A percentile compares a stretch with the other conserved stretches of the same genome.
phyloP scores from a whole-genome alignment of 306 rosid genomes.

The Coriaria nepalensis region DNA sequence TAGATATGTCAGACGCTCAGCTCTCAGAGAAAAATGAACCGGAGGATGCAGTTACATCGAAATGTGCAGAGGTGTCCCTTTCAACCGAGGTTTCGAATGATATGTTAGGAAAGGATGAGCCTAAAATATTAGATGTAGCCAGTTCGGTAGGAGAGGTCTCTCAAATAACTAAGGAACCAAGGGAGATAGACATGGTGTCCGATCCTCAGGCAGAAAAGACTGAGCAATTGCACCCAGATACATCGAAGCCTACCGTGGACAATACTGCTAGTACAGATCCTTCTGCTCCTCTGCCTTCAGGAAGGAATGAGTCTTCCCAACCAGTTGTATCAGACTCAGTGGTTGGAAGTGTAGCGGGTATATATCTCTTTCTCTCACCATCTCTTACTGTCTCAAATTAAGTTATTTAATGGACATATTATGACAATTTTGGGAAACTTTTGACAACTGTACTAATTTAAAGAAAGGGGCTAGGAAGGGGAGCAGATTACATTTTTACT shows the following conservation, averaged over 20 bases:
- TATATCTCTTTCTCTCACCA: conserved; percentile 12
- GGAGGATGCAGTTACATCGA: conserved; percentile 25
- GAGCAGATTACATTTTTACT: too few species aligned
- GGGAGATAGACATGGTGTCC: conserved; percentile 35
- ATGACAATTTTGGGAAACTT: not conserved
- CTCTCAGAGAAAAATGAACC: conserved; percentile 31
- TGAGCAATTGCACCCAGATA: conserved; percentile 14
- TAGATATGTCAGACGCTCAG: conserved; percentile 24
- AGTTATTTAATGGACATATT: not conserved
- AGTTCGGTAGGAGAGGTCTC: conserved; percentile 20
- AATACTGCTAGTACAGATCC: conserved; percentile 4
- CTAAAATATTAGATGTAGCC: conserved; percentile 13
- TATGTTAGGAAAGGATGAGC: conserved; percentile 14
- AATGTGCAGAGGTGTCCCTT: conserved; percentile 21
- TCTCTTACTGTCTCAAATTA: not conserved
- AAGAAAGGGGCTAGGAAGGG: too few species aligned
- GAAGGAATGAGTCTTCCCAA: conserved; percentile 23
- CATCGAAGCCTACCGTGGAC: conserved; percentile 10
- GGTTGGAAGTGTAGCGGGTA: conserved; percentile 29
- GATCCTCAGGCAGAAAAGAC: conserved; percentile 25
- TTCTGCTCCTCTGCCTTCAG: conserved; percentile 21
- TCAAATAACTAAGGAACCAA: conserved; percentile 24
- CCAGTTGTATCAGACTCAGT: conserved; percentile 27
- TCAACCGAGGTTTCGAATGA: conserved; percentile 23
- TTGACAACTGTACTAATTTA: not conserved